phyloP scores from a whole-genome alignment of 2,329 filamentous ascomycete species.

The Sclerotiophoma versabilis region DNA sequence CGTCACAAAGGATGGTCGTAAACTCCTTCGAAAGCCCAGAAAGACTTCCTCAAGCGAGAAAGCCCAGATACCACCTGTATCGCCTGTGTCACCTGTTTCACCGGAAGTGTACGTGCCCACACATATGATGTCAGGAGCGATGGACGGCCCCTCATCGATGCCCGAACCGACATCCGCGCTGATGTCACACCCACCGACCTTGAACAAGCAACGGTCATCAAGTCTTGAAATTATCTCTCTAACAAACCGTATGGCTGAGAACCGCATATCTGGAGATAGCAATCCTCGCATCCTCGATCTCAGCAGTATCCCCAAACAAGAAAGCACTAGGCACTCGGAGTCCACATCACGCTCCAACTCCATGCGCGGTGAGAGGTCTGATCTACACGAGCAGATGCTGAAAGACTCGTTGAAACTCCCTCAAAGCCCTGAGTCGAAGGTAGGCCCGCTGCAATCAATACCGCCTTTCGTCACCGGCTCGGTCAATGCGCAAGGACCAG shows the following conservation, averaged over 20 bases:
- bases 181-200: neutral
- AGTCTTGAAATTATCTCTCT: conserved; percentile 31
- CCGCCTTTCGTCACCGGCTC: neutral
- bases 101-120: conserved; percentile 4
- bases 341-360: conserved; percentile 2
- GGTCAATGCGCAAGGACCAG: neutral
- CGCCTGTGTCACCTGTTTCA: neutral
- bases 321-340: neutral
- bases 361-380: neutral
- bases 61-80: neutral
- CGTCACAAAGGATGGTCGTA: conserved; percentile 15
- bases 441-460: neutral
- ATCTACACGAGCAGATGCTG: conserved; percentile 3
- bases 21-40: conserved; percentile 3
- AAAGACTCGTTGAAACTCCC: neutral
- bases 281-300: conserved; percentile 22
- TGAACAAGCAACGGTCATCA: conserved; percentile 8
- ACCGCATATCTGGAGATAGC: conserved; percentile 14
- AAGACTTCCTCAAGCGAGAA: neutral
- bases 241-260: neutral
- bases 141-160: conserved; percentile 6
- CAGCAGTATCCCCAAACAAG: conserved; percentile 11
- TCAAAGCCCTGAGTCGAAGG: neutral
- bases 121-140: conserved; percentile 10
- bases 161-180: conserved; percentile 8